phyloP scores from a whole-genome alignment of 805 yeast genomes.

The Candida maesae region DNA sequence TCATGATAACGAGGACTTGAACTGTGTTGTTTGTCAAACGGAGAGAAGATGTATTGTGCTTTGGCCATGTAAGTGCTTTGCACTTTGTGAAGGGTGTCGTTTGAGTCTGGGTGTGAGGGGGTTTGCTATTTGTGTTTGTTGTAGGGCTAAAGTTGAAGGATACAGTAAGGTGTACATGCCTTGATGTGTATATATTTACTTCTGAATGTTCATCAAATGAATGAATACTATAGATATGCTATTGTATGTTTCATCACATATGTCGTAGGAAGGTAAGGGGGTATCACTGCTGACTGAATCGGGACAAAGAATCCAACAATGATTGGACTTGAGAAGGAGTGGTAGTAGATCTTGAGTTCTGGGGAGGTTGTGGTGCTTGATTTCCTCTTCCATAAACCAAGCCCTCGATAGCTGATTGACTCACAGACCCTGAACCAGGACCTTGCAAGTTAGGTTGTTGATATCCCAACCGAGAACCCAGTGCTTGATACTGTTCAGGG shows the following conservation, averaged over 20 bases:
- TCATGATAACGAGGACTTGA: slow-evolving; percentile 34
- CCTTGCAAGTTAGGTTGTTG: neutral
- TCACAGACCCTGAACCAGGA: neutral
- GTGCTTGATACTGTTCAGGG: slow-evolving; percentile 8
- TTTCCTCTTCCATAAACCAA: too few species aligned
- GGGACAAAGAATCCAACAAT: slow-evolving; percentile 35
- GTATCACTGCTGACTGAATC: slow-evolving; percentile 18
- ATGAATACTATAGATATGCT: too few species aligned
- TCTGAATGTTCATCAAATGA: too few species aligned
- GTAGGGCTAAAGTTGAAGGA: slow-evolving; percentile 69
- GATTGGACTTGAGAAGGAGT: slow-evolving; percentile 31
- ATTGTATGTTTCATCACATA: too few species aligned
- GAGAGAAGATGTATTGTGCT: slow-evolving; percentile 71
- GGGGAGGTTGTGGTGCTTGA: too few species aligned
- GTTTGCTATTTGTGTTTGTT: slow-evolving; percentile 79
- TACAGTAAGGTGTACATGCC: slow-evolving; percentile 37
- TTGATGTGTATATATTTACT: too few species aligned
- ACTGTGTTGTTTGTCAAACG: slow-evolving; percentile 79
- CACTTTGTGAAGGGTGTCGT: slow-evolving; percentile 83
- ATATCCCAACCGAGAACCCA: slow-evolving; percentile 10
- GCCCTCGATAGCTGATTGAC: slow-evolving; percentile 11
- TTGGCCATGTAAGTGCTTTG: slow-evolving; percentile 93
- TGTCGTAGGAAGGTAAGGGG: too few species aligned
- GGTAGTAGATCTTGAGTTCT: too few species aligned
- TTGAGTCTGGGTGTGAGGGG: slow-evolving; percentile 67